A percentile compares a stretch with the other conserved stretches of the same genome.
phyloP scores from a whole-genome alignment of 23 red algal species.

The Gracilariopsis chorda region DNA sequence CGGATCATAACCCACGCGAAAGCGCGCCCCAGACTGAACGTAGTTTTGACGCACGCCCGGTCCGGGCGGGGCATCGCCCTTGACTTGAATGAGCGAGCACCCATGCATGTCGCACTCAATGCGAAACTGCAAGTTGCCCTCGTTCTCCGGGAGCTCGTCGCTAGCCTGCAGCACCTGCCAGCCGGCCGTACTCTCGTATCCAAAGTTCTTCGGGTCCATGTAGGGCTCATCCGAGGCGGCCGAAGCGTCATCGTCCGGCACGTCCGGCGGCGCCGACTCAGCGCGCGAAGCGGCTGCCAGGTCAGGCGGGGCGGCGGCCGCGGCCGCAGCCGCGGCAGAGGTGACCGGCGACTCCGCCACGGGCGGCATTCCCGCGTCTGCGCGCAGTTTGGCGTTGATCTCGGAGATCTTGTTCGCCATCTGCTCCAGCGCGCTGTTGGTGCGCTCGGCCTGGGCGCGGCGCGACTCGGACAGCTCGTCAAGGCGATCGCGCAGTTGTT shows the following conservation, averaged over 20 bases:
- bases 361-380: constrained; percentile 58
- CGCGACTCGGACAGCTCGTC: neutral
- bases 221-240: constrained; percentile 48
- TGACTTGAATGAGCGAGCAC: constrained; percentile 60
- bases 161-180: constrained; percentile 60
- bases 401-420: constrained; percentile 42
- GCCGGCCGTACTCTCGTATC: constrained; percentile 51
- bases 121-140: constrained; percentile 45
- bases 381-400: constrained; percentile 52
- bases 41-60: constrained; percentile 55
- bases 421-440: constrained; percentile 3
- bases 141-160: constrained; percentile 36
- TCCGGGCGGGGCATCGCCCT: constrained; percentile 40
- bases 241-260: constrained; percentile 7
- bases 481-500: constrained; percentile 26
- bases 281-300: neutral
- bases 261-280: neutral
- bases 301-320: neutral
- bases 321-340: neutral
- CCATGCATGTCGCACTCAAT: constrained; percentile 75
- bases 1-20: constrained; percentile 71
- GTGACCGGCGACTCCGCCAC: constrained; percentile 29
- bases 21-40: constrained; percentile 38
- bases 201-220: constrained; percentile 73
- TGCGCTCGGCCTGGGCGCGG: constrained; percentile 24